Evolutionary conservation across 2,329 filamentous ascomycete species (phyloP), one percentile per base, ranked within the genome.

Genomic region (Talaromyces funiculosus): DNA sequence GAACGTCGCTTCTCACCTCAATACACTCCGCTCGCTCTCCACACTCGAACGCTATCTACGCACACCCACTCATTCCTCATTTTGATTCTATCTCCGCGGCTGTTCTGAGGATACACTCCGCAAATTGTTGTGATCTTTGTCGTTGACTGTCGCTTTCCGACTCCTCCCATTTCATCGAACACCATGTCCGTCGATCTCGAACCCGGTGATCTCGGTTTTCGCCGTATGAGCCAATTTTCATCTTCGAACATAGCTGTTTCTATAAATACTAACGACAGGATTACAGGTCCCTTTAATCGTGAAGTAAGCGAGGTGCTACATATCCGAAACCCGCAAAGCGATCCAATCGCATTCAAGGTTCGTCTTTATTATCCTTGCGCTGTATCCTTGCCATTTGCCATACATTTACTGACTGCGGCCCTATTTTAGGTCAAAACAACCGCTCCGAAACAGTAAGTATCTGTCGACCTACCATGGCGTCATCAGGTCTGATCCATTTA

Each of bases 121-220:
- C 29, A 14, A n/a, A 20, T 29, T 20, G 47, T 20, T 53, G 49
- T 37, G 33, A 56, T 55, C 55, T 61, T 65, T 6, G 56, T 63
- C 61, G 63, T 33, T 14, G 47, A 33, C 59, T 61, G 63, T 63
- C 62, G 62, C 64, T 57, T 62, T 64, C 61, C 67, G 63, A 57
- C 58, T 61, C 60, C 37, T 61, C 57, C 22, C 62, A 56, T 47
- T 55, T 45, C 60, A 58, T 59, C 20, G 67, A 63, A 66, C 67
- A 84, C 71, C 79, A 97, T 97, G 94, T 95, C 93, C 69, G 89
- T 99, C 80, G 90, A 96, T 71, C 90, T 99, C 73, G 88, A 94
- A 71, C 94, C 93, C 63, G 77, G 85, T 68, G 94, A 97, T 84
- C 86, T 99, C 74, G 90, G 86, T 80, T 99, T 99, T 81, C 89